Conservation (phyloP, 352 stramenopile species). For the Phytophthora pseudosyringae region DNA sequence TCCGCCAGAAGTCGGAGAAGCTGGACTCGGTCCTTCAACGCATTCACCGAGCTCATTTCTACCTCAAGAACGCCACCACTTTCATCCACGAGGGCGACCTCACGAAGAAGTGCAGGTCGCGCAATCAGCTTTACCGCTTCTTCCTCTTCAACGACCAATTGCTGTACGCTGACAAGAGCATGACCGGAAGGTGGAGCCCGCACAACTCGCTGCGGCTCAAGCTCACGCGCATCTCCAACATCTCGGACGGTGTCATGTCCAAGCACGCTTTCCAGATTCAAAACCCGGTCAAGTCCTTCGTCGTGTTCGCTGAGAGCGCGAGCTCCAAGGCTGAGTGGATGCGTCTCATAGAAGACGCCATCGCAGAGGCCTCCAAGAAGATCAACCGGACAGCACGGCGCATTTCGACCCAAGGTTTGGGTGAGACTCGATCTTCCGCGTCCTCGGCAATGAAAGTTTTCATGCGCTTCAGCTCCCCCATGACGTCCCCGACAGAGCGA, state of each 20-base stretch:
- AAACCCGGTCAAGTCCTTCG: conserved; percentile 87
- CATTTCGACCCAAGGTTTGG: conserved; percentile 53
- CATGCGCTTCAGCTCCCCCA: conserved; percentile 57
- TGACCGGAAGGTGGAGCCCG: conserved; percentile 84
- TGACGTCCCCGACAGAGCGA: conserved; percentile 42
- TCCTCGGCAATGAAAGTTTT: conserved; percentile 56
- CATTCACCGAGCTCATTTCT: conserved; percentile 92
- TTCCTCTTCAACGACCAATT: conserved; percentile 91
- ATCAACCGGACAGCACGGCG: conserved; percentile 72
- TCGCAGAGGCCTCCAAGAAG: conserved; percentile 77
- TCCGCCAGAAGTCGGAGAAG: conserved; percentile 80
- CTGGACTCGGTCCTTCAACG: conserved; percentile 87
- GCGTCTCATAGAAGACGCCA: conserved; percentile 77
- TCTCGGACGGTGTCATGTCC: conserved; percentile 69
- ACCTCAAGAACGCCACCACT: conserved; percentile 94
- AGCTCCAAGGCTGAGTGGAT: conserved; percentile 83
- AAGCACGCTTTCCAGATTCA: conserved; percentile 89
- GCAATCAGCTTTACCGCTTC: conserved; percentile 87
- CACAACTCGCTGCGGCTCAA: conserved; percentile 88
- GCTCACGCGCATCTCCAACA: conserved; percentile 80
- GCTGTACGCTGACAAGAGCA: conserved; percentile 80
- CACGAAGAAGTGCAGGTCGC: conserved; percentile 93
- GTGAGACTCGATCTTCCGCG: conserved; percentile 15
- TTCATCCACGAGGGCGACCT: conserved; percentile 96
- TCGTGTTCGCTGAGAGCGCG: conserved; percentile 77